Evolutionary conservation across 768 basidiomycete genomes (phyloP), one percentile per base, ranked within the genome.

Genomic region (Calocybe indica): DNA sequence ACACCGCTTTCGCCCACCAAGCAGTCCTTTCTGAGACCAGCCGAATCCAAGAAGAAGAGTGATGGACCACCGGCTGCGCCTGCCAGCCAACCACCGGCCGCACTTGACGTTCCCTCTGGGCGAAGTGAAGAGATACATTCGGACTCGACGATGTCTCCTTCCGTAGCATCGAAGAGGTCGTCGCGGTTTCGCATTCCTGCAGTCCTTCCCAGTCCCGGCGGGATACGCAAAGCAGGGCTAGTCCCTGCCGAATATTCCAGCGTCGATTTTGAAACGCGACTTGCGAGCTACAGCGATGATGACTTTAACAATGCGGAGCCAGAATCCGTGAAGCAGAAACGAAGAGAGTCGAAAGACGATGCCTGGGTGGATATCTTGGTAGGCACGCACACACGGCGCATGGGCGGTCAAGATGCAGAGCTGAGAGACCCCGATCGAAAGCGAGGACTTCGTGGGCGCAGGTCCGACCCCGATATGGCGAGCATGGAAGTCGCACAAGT

Each of bases 331-430:
- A 70, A 68, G 68, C 77, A 64, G 70, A 71, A 57, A 62, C 73
- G 74, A 42, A 64, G 74, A 34, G 71, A 74, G 66, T 65, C 68
- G 57, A 65, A 64, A 54, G 83, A 87, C 43, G 90, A 92, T 57
- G 87, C 88, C 4, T 91, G 90, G 88, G 88, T 92, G 37, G 90
- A 92, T 64, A 92, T 92, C 37, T 66, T 91, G 7, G 88, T 92
- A 2, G 81, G 80, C 38, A 76, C 62, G 40, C 77, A 76, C 53
- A 62, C 55, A 33, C 66, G 82, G 37, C 64, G 82, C 37, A 62
- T 83, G 59, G 74, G 60, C 1, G 75, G 71, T 6, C 83, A 85
- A 59, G 83, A 83, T 41, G 78, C 68, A 4, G 54, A 67, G 51
- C 46, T 66, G 48, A 35, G 56, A 45, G 56, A 61, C 42, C 47